A percentile compares a stretch with the other conserved stretches of the same genome.
Evolutionary conservation across 306 rosid genomes (phyloP).

Genomic region (Vigna nakashimae): DNA sequence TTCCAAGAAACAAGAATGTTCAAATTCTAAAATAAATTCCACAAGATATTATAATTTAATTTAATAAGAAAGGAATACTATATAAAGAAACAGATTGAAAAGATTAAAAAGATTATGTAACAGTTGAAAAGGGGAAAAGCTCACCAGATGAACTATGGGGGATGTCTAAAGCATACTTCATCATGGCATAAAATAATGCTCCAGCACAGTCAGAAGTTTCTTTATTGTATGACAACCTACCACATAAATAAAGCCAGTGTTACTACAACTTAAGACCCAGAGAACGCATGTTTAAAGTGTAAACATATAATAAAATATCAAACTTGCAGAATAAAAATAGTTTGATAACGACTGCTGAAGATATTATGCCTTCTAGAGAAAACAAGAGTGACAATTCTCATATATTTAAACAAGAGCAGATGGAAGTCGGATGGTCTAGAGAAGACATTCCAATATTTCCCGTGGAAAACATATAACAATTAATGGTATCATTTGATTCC

Average conservation of each 20-base stretch:
- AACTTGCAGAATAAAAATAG: conserved; percentile 23
- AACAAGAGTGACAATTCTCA: conserved; percentile 19
- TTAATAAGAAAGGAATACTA: conserved; percentile 25
- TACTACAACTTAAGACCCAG: conserved; percentile 30
- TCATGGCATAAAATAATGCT: conserved; percentile 85
- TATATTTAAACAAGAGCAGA: conserved; percentile 29
- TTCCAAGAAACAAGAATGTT: conserved; percentile 23
- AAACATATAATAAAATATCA: conserved; percentile 28
- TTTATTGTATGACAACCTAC: conserved; percentile 89
- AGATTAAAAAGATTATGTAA: background rate
- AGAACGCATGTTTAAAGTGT: conserved; percentile 27
- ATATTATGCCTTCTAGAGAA: conserved; percentile 9
- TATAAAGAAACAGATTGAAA: conserved; percentile 7
- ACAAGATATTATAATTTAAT: background rate
- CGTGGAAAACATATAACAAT: background rate
- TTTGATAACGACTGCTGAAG: background rate
- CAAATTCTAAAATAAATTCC: conserved; percentile 17
- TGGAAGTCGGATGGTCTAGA: background rate
- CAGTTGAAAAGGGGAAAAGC: conserved; percentile 38
- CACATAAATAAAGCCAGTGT: conserved; percentile 32
- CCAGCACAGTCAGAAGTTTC: conserved; percentile 89
- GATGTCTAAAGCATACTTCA: conserved; percentile 71
- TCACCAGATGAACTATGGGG: conserved; percentile 74
- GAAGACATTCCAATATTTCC: background rate
- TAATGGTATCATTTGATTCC: conserved; percentile 20